These are phyloP conservation scores for Gossypium lobatum DNA, from an alignment of 441 rosid species.

Conservation along the genomic window DNA sequence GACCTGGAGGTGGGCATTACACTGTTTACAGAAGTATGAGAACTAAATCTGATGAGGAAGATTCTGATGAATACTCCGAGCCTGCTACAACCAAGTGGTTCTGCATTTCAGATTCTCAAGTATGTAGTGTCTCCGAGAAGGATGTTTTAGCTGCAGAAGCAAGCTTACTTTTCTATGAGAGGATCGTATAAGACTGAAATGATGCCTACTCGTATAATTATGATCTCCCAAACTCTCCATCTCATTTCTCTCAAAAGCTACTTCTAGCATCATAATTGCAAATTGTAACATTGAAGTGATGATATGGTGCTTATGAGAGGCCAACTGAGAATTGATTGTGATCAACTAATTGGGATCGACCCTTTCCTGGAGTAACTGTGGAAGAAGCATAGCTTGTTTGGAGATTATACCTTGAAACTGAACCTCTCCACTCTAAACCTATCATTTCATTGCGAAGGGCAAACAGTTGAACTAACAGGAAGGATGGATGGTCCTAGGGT, in stretches of 20 bases:
- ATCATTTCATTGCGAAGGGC: background rate
- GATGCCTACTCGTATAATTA: background rate
- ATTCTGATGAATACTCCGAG: conserved; percentile 15
- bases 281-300: background rate
- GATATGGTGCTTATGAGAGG: background rate
- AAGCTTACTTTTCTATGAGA: conserved; percentile 83
- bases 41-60: conserved; percentile 18
- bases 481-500: background rate
- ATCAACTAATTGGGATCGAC: background rate
- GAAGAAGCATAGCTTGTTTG: background rate
- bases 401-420: background rate
- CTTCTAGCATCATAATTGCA: background rate
- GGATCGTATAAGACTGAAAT: conserved; percentile 28
- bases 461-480: background rate
- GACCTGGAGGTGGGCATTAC: conserved; percentile 78
- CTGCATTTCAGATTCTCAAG: conserved; percentile 73
- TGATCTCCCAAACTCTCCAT: background rate
- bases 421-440: background rate
- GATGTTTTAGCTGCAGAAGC: conserved; percentile 82
- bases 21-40: conserved; percentile 63
- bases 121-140: conserved; percentile 42
- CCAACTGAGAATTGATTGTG: background rate
- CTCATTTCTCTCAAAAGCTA: background rate
- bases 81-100: conserved; percentile 45
- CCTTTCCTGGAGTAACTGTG: background rate